Evolutionary conservation across 768 basidiomycete genomes (phyloP).

Genomic region (Russula emetica): DNA sequence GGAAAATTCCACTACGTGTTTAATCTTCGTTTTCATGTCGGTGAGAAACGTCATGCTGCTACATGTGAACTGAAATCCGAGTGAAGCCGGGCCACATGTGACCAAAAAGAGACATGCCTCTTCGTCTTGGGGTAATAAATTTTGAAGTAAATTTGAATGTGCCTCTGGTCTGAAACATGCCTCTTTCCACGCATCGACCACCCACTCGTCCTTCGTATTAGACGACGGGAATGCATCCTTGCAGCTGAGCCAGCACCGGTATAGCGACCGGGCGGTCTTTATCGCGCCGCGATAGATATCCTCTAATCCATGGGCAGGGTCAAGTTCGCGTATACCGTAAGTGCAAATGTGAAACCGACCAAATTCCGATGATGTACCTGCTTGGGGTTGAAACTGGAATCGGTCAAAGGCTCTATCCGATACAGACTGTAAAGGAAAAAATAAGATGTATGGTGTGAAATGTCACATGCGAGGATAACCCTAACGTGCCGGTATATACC

Average conservation of each 20-base stretch:
- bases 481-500: not conserved
- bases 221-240: conserved; percentile 14
- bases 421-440: not conserved
- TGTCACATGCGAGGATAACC: not conserved
- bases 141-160: no score
- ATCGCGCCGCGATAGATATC: not conserved
- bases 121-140: not conserved
- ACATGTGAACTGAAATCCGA: no score
- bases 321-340: not conserved
- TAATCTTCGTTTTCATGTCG: not conserved
- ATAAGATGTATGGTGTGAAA: not conserved
- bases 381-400: not conserved
- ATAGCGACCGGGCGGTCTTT: not conserved
- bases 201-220: not conserved
- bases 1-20: not conserved
- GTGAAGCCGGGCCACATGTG: no score
- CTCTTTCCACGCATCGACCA: not conserved
- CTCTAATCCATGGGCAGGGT: not conserved
- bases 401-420: not conserved
- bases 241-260: conserved; percentile 7
- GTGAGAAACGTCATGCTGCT: no score
- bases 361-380: not conserved
- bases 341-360: not conserved
- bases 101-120: not conserved
- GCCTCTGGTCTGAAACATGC: not conserved